Percentiles rank a stretch among this genome's conserved stretches.
Conservation (phyloP, 2,329 filamentous ascomycete species). For the Hymenoscyphus scutula region DNA sequence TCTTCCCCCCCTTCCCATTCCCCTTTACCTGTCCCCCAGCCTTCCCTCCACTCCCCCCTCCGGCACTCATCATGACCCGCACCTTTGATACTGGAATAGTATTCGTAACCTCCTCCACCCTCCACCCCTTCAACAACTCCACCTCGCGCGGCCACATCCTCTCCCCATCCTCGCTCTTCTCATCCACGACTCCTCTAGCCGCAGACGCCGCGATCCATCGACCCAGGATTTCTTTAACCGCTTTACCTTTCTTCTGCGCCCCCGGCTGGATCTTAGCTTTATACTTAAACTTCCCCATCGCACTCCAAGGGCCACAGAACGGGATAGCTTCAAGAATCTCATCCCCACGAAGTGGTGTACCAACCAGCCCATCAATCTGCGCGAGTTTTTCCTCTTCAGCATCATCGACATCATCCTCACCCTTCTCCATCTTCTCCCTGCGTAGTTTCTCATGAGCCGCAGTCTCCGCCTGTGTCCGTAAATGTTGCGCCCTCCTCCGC, state of each 20-base stretch:
- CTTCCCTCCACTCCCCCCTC: slow-evolving; percentile 36
- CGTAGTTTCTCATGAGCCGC: slow-evolving; percentile 74
- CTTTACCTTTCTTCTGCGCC: slow-evolving; percentile 87
- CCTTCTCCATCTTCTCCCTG: slow-evolving; percentile 57
- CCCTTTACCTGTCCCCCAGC: slow-evolving; percentile 35
- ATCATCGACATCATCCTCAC: slow-evolving; percentile 58
- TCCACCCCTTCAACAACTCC: slow-evolving; percentile 79
- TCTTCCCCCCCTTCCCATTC: slow-evolving; percentile 20
- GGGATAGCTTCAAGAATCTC: slow-evolving; percentile 70
- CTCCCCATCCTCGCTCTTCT: slow-evolving; percentile 61
- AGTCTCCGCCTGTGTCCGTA: slow-evolving; percentile 70
- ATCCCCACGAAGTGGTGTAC: slow-evolving; percentile 75
- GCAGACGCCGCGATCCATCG: slow-evolving; percentile 68
- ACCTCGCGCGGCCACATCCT: slow-evolving; percentile 81
- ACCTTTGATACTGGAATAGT: slow-evolving; percentile 77
- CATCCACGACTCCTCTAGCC: slow-evolving; percentile 57
- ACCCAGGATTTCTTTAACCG: slow-evolving; percentile 83
- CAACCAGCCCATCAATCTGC: slow-evolving; percentile 69
- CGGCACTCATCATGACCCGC: slow-evolving; percentile 71
- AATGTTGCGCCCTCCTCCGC: slow-evolving; percentile 76
- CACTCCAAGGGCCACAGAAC: slow-evolving; percentile 63
- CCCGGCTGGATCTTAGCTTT: slow-evolving; percentile 94
- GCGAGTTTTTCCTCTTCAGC: slow-evolving; percentile 53
- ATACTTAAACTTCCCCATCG: slow-evolving; percentile 75
- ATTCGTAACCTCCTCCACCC: slow-evolving; percentile 78